Evolutionary conservation across 2,329 filamentous ascomycete species (phyloP).

Genomic region (Diaporthe sp.): DNA sequence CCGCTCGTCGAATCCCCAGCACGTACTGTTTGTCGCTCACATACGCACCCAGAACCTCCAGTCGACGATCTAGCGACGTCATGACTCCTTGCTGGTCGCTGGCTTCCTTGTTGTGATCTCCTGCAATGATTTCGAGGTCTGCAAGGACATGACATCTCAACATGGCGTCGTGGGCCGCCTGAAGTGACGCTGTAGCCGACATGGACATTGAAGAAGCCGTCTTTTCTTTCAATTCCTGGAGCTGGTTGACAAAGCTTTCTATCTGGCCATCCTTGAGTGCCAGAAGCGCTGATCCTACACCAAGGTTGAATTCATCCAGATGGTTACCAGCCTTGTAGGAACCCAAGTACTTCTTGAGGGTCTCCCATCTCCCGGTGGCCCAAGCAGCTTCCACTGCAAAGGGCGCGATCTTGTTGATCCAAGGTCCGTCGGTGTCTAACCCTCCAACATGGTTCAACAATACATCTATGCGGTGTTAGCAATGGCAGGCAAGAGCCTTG

Average conservation of each 20-base stretch:
- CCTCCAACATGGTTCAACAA: slow-evolving; percentile 89
- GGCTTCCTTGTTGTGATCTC: slow-evolving; percentile 58
- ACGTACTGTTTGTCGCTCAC: slow-evolving; percentile 95
- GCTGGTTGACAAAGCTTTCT: slow-evolving; percentile 66
- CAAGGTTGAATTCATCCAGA: slow-evolving; percentile 83
- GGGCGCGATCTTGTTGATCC: slow-evolving; percentile 77
- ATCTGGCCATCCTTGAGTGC: slow-evolving; percentile 69
- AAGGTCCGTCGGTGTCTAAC: slow-evolving; percentile 70
- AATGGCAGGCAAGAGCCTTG: background rate
- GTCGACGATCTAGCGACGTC: slow-evolving; percentile 76
- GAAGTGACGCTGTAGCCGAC: slow-evolving; percentile 83
- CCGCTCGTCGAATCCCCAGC: slow-evolving; percentile 85
- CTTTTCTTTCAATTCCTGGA: slow-evolving; percentile 77
- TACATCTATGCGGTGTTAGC: slow-evolving; percentile 70
- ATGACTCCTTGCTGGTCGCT: slow-evolving; percentile 59
- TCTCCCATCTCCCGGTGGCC: slow-evolving; percentile 87
- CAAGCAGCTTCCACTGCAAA: slow-evolving; percentile 94
- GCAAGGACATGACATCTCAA: slow-evolving; percentile 89
- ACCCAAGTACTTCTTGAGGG: slow-evolving; percentile 76
- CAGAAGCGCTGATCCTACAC: slow-evolving; percentile 77
- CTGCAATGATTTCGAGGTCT: slow-evolving; percentile 85
- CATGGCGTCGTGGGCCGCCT: slow-evolving; percentile 87
- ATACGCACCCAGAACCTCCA: slow-evolving; percentile 92
- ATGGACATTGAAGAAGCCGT: slow-evolving; percentile 82
- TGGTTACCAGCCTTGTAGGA: slow-evolving; percentile 64